Conservation (phyloP, 371 early-diverging fungal genomes). For the Mortierella sp. region DNA sequence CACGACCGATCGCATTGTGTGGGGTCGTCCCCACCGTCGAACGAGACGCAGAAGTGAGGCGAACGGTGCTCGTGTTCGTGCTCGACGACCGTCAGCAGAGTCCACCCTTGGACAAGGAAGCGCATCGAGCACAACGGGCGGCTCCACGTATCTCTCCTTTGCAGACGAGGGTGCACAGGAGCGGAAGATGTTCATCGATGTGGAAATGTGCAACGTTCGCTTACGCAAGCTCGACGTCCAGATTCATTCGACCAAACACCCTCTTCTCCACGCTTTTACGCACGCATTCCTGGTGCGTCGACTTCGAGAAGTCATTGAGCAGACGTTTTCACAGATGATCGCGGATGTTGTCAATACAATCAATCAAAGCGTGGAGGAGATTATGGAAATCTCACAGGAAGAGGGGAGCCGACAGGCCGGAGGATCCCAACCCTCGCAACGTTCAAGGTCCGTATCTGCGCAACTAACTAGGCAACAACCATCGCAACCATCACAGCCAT, state of each 20-base stretch:
- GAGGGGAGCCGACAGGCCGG: conserved; percentile 8
- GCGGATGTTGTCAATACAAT: conserved; percentile 11
- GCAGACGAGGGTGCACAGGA: no score
- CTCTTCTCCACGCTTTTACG: conserved; percentile 10
- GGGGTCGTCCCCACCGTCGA: conserved; percentile 9
- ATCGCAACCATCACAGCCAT: no score
- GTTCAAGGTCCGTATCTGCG: no score
- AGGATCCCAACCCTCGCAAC: not conserved
- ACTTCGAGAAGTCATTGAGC: conserved; percentile 30
- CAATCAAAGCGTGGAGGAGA: conserved; percentile 21
- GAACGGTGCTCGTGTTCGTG: not conserved
- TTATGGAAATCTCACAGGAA: conserved; percentile 17
- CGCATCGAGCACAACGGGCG: no score
- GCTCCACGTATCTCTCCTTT: no score
- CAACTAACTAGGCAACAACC: no score
- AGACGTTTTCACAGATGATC: conserved; percentile 15
- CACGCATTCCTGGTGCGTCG: conserved; percentile 19
- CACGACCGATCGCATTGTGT: not conserved
- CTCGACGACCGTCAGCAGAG: not conserved
- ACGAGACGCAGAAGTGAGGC: not conserved
- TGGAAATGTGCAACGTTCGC: conserved; percentile 23
- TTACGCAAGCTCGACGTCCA: conserved; percentile 20
- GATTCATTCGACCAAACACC: conserved; percentile 27
- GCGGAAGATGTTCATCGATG: conserved; percentile 7
- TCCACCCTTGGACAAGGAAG: no score